Evolutionary conservation across 2,329 filamentous ascomycete species (phyloP), one percentile per base, ranked within the genome.

Genomic region (Calonectria hongkongensis): DNA sequence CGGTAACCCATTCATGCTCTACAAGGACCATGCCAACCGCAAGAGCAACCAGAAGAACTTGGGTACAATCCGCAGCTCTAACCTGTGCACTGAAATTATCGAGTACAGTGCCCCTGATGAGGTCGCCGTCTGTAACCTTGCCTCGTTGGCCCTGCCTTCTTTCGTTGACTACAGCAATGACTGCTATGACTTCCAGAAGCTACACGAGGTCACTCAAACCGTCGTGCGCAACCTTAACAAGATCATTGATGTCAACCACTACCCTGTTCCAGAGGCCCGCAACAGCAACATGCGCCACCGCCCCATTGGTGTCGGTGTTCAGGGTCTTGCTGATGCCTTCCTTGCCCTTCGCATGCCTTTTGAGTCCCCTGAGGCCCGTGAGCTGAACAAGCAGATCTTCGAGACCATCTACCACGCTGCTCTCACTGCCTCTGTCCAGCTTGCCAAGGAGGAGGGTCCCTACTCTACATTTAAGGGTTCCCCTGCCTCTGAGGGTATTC

Each of bases 31-130:
- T 82, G 96, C 94, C 92, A 99, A 99, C 92, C 92, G 92, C 85
- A 99, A 99, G 94, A 98, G 96, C 90, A 99, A 99, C 91, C 97
- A 99, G 89, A 98, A 99, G 93, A 99, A 99, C 87, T 90, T 99
- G 39, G 97, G 97, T 78, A 98, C 96, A 75, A 99, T 99, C 81
- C 95, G 95, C 86, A 98, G 95, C 90, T 99, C 97, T 82, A 99
- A 99, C 86, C 90, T 99, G 62, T 99, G 97, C 92, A 98, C 96
- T 64, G 97, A 99, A 87, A 99, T 99, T 80, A 91, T 99, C 77
- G 97, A 99, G 88, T 99, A 98, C 89, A 97, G 90, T 77, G 95
- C 97, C 43, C 96, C 97, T 43, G 97, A 99, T 85, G 97, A 99
- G 90, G 97, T 99, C 64, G 97, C 97, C 79, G 97, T 98, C 72